Evolutionary conservation across 768 basidiomycete genomes (phyloP).

Genomic region (Pulveroboletus ravenelii): DNA sequence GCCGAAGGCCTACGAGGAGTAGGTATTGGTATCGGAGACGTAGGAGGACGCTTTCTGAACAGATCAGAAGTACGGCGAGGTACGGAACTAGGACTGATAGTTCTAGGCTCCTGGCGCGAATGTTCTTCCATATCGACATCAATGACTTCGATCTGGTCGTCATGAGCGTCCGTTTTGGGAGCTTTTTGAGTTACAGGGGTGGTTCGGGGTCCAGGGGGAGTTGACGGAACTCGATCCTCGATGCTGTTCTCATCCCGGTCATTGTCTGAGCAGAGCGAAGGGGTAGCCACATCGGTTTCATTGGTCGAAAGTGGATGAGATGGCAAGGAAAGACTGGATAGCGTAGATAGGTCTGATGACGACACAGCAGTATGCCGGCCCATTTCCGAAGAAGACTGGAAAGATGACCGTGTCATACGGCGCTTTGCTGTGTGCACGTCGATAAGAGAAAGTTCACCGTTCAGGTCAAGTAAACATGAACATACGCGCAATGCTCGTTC

Average conservation of each 20-base stretch:
- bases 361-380: constrained; percentile 3
- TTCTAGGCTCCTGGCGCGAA: constrained; percentile 6
- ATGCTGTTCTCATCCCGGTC: constrained; percentile 47
- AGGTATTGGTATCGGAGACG: constrained; percentile 55
- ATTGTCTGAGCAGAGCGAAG: constrained; percentile 73
- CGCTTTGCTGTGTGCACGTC: constrained; percentile 34
- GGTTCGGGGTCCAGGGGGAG: constrained; percentile 43
- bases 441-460: constrained; percentile 1
- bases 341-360: constrained; percentile 24
- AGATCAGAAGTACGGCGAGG: constrained; percentile 30
- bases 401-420: constrained; percentile 28
- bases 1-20: constrained; percentile 54
- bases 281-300: constrained; percentile 48
- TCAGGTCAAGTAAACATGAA: constrained; percentile 1
- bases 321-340: constrained; percentile 18
- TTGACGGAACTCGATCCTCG: constrained; percentile 44
- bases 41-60: constrained; percentile 58
- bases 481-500: constrained; percentile 34
- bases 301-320: constrained; percentile 29
- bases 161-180: background rate
- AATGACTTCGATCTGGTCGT: constrained; percentile 27
- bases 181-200: background rate
- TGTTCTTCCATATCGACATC: constrained; percentile 36
- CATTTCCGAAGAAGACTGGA: constrained; percentile 21
- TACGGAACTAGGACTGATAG: constrained; percentile 5